Evolutionary conservation across 2,329 filamentous ascomycete genomes (phyloP), one percentile per base, ranked within the genome.

Genomic region (Macrophomina tecta): DNA sequence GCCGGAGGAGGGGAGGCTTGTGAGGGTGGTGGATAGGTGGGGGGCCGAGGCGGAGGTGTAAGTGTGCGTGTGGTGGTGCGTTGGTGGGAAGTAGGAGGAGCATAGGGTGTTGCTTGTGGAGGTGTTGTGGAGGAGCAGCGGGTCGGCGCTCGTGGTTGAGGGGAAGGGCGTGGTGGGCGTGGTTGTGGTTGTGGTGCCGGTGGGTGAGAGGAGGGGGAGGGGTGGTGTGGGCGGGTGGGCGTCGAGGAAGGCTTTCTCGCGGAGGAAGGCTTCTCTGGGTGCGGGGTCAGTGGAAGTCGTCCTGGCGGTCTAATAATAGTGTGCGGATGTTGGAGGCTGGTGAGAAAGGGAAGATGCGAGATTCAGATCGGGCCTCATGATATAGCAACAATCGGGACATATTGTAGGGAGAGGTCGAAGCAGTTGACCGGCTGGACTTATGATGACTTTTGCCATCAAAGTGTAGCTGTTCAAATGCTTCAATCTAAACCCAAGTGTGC

Each of bases 241-340:
- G 66, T 77, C 74, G 64, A 69, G 70, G 46, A 74, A 72, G 34
- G 72, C 73, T 69, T 76, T 75, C 64, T 75, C 72, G 65, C 72
- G 74, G 68, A 77, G 73, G 58, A 73, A 69, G 38, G 69, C 69
- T 58, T 72, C 68, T 63, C 71, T 73, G 66, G n/a, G 28, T 51
- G 58, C 51, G 65, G 23, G 61, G 51, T 49, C 36, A 14, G 9
- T 14, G 11, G 30, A 53, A 28, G 12, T 49, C 48, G 5, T 28
- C 14, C 53, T 34, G 38, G 46, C 40, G 12, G 5, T 14, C 12
- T 46, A 14, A 46, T 46, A 14, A 46, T 23, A 9, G 42, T 14
- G 42, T 2, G n/a, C 5, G n/a, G 5, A n/a, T 2, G n/a, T n/a
- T 48, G 16, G 4, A 8, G 45, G 45, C 6, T 4, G 16, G 1